Percentiles rank a stretch among this genome's conserved stretches.
Conservation (phyloP, 495 filamentous ascomycete species). For the Tuber borchii region DNA sequence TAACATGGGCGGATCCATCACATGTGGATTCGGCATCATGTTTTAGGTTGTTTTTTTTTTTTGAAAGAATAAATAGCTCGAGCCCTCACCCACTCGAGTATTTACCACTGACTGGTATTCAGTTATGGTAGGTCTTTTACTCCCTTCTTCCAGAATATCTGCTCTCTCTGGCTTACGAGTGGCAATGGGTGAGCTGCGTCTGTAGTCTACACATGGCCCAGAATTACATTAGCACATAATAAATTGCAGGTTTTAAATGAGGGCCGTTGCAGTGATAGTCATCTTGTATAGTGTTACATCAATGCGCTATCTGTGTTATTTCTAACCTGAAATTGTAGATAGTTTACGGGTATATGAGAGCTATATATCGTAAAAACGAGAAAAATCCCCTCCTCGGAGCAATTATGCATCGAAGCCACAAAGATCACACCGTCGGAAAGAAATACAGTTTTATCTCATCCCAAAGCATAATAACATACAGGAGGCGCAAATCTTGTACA, state of each 20-base stretch:
- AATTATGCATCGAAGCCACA: neutral
- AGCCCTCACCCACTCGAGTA: neutral
- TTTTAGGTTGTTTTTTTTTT: no score
- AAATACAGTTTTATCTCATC: neutral
- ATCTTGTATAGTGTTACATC: neutral
- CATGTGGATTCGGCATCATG: neutral
- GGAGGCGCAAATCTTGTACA: neutral
- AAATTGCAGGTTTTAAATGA: neutral
- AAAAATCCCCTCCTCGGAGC: neutral
- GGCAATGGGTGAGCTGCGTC: neutral
- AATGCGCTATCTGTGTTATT: neutral
- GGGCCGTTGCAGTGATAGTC: neutral
- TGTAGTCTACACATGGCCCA: neutral
- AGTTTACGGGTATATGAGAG: neutral
- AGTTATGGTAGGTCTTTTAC: neutral
- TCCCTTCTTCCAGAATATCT: neutral
- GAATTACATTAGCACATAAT: neutral
- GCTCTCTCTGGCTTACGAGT: neutral
- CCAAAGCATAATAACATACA: neutral
- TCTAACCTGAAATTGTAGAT: neutral
- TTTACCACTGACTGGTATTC: neutral
- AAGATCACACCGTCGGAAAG: neutral
- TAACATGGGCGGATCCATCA: neutral
- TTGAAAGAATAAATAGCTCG: neutral
- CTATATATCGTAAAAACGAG: neutral